Evolutionary conservation across 2,329 filamentous ascomycete genomes (phyloP).

Genomic region (Sclerotinia subarctica): DNA sequence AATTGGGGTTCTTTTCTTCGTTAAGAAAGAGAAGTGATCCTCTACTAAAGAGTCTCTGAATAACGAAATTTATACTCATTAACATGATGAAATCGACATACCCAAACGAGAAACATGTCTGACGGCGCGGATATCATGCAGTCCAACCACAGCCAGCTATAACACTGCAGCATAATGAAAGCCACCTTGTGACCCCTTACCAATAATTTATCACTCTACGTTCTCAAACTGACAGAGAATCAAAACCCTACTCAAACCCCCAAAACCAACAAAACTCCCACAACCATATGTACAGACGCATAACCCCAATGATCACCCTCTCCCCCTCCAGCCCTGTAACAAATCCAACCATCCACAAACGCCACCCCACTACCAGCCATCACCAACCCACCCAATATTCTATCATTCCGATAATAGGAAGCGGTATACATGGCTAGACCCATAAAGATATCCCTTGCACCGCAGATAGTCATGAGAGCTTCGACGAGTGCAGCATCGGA

Average conservation of each 20-base stretch:
- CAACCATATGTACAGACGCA: neutral
- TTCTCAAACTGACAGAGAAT: neutral
- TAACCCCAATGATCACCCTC: conserved; percentile 47
- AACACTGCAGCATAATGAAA: neutral
- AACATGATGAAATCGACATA: neutral
- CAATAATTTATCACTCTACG: neutral
- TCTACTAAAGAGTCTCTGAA: too few relatives aligned
- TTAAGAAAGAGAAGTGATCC: too few relatives aligned
- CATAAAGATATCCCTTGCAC: conserved; percentile 50
- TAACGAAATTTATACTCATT: too few relatives aligned
- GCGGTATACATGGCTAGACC: conserved; percentile 42
- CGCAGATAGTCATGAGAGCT: conserved; percentile 47
- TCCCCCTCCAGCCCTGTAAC: conserved; percentile 41
- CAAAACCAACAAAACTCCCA: neutral
- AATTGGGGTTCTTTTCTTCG: too few relatives aligned
- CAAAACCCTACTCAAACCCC: neutral
- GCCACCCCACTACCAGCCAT: conserved; percentile 44
- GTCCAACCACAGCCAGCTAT: neutral
- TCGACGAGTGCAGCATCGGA: conserved; percentile 40
- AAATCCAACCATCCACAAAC: conserved; percentile 46
- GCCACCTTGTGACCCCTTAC: too few relatives aligned
- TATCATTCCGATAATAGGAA: conserved; percentile 41
- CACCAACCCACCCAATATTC: conserved; percentile 44
- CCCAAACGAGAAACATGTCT: neutral
- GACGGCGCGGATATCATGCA: neutral